These are phyloP conservation scores for Mycogone perniciosa DNA, from an alignment of 2,329 filamentous ascomycete species.

Conservation along the genomic window DNA sequence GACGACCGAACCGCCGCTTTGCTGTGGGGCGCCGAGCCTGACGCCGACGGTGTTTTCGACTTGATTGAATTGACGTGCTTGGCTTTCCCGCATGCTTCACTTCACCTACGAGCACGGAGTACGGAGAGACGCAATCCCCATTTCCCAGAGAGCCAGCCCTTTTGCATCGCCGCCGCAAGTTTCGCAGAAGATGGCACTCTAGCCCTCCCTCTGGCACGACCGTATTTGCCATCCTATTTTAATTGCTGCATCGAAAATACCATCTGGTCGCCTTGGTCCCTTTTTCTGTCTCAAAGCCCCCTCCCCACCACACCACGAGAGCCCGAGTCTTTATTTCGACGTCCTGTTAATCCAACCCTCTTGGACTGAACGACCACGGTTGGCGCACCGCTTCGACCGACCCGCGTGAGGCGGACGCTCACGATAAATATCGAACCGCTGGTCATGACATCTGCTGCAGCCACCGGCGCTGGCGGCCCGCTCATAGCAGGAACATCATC, in stretches of 20 bases:
- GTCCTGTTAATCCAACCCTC: neutral
- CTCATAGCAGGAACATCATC: slow-evolving; percentile 31
- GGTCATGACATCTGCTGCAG: slow-evolving; percentile 31
- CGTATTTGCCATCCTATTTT: too few species aligned
- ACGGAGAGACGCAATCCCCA: too few species aligned
- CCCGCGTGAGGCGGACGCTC: slow-evolving; percentile 16
- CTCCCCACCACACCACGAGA: neutral
- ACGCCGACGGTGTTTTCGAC: neutral
- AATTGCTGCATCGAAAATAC: neutral
- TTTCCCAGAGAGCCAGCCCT: too few species aligned
- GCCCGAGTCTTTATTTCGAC: neutral
- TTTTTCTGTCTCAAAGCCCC: neutral
- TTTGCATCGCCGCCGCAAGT: too few species aligned
- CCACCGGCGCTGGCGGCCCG: slow-evolving; percentile 30
- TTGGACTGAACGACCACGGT: neutral
- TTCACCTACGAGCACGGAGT: too few species aligned
- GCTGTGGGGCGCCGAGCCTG: neutral
- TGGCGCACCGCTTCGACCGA: neutral
- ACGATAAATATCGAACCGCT: slow-evolving; percentile 16
- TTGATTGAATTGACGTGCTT: slow-evolving; percentile 4
- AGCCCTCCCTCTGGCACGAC: neutral
- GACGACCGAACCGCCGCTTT: neutral
- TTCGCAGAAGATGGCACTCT: too few species aligned
- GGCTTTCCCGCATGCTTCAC: neutral
- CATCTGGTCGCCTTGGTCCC: neutral